Base-by-base conservation (phyloP, 108 stramenopile species). In the Cyclotella sp. region DNA sequence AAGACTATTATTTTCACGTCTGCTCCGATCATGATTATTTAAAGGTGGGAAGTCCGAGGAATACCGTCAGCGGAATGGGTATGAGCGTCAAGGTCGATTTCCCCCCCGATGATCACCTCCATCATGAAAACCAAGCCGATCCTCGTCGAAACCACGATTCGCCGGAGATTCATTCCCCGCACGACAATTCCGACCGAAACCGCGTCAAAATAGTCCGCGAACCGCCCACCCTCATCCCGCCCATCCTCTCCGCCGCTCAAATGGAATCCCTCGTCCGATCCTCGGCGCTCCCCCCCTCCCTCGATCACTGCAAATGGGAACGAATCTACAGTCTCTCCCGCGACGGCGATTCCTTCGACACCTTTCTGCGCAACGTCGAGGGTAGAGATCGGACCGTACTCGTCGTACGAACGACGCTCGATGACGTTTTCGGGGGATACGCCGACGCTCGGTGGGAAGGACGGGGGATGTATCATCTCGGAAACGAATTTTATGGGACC, bases 331-430 rank as follows among this genome's bases (percentile, higher is more conserved):
- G 89, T 59, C 77, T 96, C 22, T 64, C 78, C 9, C 79, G 95
- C 11, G 95, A 96, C 59, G 95, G 95, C 0, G 95, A 96, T 78
- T 88, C 91, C 52, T 96, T 96, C 68, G 91, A 90, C 45, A 75
- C 78, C 0, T 96, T 89, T 72, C 64, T 96, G n/a, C 85, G 86
- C 12, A 54, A 81, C 18, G 84, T 93, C 19, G 62, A 84, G n/a
- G 84, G 79, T 5, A 61, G 79, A 22, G 58, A 79, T 40, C 75
- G 85, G 30, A 94, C 91, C 18, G 77, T 96, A 2, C 69, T 96
- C 78, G 91, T 93, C 11, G 72, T 96, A 8, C 76, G 79, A 77
- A 91, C 93, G 9, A 91, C 89, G 9, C 27, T 51, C 21, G 84
- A 82, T 18, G 75, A 85, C 27, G 54, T 96, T 43, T 90, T 96